Base-by-base conservation (phyloP, 108 stramenopile genomes). In the Nitzschia sp. region DNA sequence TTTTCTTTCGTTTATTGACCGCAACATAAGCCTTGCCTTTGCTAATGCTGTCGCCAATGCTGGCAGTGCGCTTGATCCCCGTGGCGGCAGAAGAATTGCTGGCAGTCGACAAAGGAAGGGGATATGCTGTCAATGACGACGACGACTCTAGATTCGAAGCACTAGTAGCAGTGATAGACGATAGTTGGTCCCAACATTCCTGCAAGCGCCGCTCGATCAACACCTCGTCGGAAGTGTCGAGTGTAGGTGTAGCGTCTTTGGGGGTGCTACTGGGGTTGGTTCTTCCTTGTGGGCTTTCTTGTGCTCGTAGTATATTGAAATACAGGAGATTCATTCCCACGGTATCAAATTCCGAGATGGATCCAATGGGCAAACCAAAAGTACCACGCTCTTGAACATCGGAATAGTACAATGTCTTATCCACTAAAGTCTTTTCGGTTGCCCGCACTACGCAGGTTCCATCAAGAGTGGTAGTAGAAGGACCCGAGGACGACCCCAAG, bases 1-100 rank as follows among this genome's bases (percentile, higher is more conserved):
- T 50, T 50, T 50, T 50, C 48, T 50, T 50, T 50, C 48, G 48
- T 50, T 50, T 50, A 4, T 50, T 50, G 19, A 16, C 19, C 19
- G 48, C 9, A 41, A 41, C 38, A 41, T 41, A 41, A 13, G 38
- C 38, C n/a, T n/a, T n/a, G n/a, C n/a, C n/a, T n/a, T n/a, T n/a
- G n/a, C n/a, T n/a, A n/a, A n/a, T n/a, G n/a, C n/a, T n/a, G n/a
- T n/a, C n/a, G n/a, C n/a, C n/a, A n/a, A n/a, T n/a, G 38, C 38
- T 13, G 13, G 38, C 38, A 13, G 38, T 13, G 6, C 38, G 38
- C 38, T 41, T 41, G 6, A 9, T 41, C 9, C 9, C 13, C 38
- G 38, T 41, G 38, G 9, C 38, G 13, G 9, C 13, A 41, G 6
- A 9, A 13, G 6, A 13, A 13, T 41, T 41, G 38, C 9, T 41